Base-by-base conservation (phyloP, 164 flowering plant species). In the Tetrastigma voinierianum region DNA sequence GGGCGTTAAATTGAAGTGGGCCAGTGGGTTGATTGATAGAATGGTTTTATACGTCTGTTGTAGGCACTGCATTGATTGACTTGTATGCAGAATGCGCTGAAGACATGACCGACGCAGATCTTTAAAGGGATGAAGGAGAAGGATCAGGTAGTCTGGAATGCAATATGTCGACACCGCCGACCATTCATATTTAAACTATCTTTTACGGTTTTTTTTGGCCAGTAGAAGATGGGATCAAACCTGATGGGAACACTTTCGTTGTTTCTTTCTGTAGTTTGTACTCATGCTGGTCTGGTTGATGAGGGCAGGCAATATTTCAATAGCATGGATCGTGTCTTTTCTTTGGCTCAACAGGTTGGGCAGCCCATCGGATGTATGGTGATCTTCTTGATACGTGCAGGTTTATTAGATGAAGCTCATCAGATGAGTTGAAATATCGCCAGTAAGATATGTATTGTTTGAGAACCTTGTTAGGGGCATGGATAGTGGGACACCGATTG, bases 301-400 rank as follows among this genome's bases (percentile, higher is more conserved):
- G 74, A 72, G 25, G 81, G 81, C n/a, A 71, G 72, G 23, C 57
- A 18, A 17, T 74, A 61, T 66, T 78, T 78, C 57, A 20, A 60
- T 16, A 69, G 54, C 64, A 78, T 77, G 73, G 61, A 12, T 18
- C 25, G 62, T 17, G 69, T 74, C 4, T 77, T 51, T 48, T 60
- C 63, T 11, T 67, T 77, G 57, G 21, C 70, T 64, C 75, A 76
- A 5, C 14, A 51, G 4, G 60, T 75, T 51, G 81, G 72, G 72
- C 80, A 77, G n/a, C n/a, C n/a, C 65, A 70, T 73, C 64, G 77
- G 80, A 51, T 77, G 80, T 21, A 70, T 77, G 75, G 81, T 72
- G 24, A 76, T 74, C 70, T 76, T 78, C 20, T 74, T 78, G 14
- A 65, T 67, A 10, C 76, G 74, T 54, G 76, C 76, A 40, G 77